Evolutionary conservation across 2,329 filamentous ascomycete genomes (phyloP), one percentile per base, ranked within the genome.

Genomic region (Trichoderma oligosporum): DNA sequence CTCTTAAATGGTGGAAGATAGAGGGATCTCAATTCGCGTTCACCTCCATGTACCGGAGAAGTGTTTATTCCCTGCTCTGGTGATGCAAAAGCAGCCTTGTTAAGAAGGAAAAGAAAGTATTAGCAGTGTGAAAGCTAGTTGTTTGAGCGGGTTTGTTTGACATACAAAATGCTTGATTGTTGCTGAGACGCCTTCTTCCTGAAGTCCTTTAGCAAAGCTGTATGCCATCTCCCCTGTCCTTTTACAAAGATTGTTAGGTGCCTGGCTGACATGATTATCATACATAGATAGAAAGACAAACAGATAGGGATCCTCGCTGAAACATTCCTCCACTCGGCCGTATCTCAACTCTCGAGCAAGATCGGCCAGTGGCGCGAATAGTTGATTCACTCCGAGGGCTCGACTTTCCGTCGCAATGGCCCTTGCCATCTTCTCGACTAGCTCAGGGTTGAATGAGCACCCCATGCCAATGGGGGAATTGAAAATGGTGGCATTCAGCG

Each of bases 1-100:
- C 48, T 41, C 7, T 52, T 52, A 1, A 52, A 52, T 4, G 48
- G 8, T 12, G 48, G 48, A 12, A 52, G 48, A 22, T 52, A 52
- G 0, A 52, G 36, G 1, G 48, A 52, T 4, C 48, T 24, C 18
- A 52, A 6, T 22, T 52, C 48, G 18, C 48, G 48, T 31, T 52
- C 48, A 12, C 48, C 48, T 31, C 48, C 48, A 12, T 52, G 48
- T 3, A 52, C 48, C 9, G 48, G 48, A 12, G 48, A 31, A 41
- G 48, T 52, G 9, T 52, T 52, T 24, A 52, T 41, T 1, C 48
- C 48, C 16, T 52, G 48, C 25, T 52, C 48, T 2, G 48, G 48
- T 6, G 48, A 52, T 20, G 48, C 48, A 52, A 39, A 52, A 20
- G 48, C 48, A 31, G 48, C 48, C 48, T 52, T 29, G n/a, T 52